A percentile compares a stretch with the other conserved stretches of the same genome.
Evolutionary conservation across 345 rosid species (phyloP).

Genomic region (Syzygium oleosum): DNA sequence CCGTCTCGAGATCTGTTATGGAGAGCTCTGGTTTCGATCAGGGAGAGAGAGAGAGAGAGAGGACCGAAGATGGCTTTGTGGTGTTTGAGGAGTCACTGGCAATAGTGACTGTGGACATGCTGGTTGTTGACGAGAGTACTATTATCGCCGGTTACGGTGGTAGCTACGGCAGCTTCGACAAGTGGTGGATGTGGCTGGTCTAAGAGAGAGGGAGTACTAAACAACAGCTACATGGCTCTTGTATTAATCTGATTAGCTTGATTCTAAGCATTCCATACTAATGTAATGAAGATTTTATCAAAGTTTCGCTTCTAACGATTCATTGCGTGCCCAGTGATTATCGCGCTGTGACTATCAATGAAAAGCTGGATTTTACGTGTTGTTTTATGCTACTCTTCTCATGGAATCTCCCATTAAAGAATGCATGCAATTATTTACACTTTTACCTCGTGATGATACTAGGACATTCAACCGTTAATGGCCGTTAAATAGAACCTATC

Average conservation of each 20-base stretch:
- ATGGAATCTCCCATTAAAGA: not conserved
- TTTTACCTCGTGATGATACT: not conserved
- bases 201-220: not conserved
- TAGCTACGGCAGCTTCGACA: not conserved
- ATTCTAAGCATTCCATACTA: not conserved
- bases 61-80: not conserved
- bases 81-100: not conserved
- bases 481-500: not conserved
- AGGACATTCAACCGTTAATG: not conserved
- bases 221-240: not conserved
- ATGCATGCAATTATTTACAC: not conserved
- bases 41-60: not conserved
- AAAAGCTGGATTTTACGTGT: not conserved
- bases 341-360: not conserved
- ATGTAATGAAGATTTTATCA: not conserved
- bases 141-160: not conserved
- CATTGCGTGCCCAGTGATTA: not conserved
- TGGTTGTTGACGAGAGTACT: not conserved
- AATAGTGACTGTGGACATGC: not conserved
- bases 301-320: not conserved
- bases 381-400: not conserved
- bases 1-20: not conserved
- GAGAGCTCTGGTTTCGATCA: not conserved
- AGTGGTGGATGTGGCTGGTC: not conserved
- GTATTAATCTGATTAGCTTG: not conserved